Evolutionary conservation across 2,329 filamentous ascomycete genomes (phyloP), one percentile per base, ranked within the genome.

Genomic region (Aureobasidium melanogenum): DNA sequence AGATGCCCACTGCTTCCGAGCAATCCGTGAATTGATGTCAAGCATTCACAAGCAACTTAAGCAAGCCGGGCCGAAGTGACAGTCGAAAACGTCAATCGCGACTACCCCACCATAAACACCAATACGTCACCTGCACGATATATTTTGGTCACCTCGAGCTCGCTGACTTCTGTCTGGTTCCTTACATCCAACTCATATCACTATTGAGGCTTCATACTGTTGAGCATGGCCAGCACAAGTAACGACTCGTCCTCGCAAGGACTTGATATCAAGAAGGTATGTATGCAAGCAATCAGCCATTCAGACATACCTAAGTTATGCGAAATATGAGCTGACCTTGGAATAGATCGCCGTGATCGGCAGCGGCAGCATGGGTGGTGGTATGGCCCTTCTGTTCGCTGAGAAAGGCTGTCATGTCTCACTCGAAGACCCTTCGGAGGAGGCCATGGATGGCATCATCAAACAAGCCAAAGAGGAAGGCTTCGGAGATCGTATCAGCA

Each of bases 281-380:
- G 62, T 62, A 55, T n/a, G 62, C 19, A 32, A 10, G 24, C 19
- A 28, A 38, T 17, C 26, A 47, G 15, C 24, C n/a, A 26, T 3
- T 10, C 1, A 9, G 19, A 55, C 39, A 14, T 34, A 14, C 19
- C 28, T 44, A n/a, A n/a, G n/a, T n/a, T n/a, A 44, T n/a, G 8
- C 15, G 30, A 52, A 22, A 15, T 19, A 22, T 41, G 38, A 10
- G 41, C n/a, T 56, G 28, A 56, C 39, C 22, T 26, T 17, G 9
- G 17, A 5, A 38, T 60, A 81, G 76, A 71, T 85, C 63, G 82
- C 80, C 55, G 81, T 84, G 74, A 78, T 84, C 41, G 82, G 81
- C 24, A 81, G 78, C 19, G 82, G 82, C 5, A 80, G 77, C 66
- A 86, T 85, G 81, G 84, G 83, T n/a, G 79, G 78, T 4, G 81